These are phyloP conservation scores for Chrysoporthe austroafricana DNA, from an alignment of 2,329 filamentous ascomycete genomes.

Conservation along the genomic window DNA sequence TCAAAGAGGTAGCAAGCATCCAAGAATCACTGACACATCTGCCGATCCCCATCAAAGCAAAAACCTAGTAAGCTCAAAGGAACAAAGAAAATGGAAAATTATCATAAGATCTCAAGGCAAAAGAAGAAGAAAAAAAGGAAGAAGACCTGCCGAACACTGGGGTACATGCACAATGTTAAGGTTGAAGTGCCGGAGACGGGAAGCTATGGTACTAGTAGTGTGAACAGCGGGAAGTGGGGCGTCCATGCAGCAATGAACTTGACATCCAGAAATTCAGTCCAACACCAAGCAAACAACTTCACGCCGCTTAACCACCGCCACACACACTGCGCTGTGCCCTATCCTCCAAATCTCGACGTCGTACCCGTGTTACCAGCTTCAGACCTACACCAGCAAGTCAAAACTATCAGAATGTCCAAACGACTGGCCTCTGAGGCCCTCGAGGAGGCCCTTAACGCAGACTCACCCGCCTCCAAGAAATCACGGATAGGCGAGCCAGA, in stretches of 20 bases:
- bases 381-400: conserved; percentile 37
- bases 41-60: too few species aligned
- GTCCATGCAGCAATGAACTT: conserved; percentile 17
- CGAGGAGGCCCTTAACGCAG: conserved; percentile 57
- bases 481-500: conserved; percentile 53
- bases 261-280: conserved; percentile 4
- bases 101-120: neutral
- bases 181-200: neutral
- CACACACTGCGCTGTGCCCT: neutral
- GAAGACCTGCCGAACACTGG: too few species aligned
- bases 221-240: conserved; percentile 18
- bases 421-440: conserved; percentile 64
- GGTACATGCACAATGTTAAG: too few species aligned
- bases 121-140: neutral
- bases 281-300: neutral
- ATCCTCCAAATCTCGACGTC: neutral
- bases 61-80: neutral
- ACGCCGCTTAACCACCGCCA: neutral
- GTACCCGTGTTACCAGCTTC: too few species aligned
- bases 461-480: conserved; percentile 63
- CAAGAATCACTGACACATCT: too few species aligned
- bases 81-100: too few species aligned
- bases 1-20: too few species aligned
- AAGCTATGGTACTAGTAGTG: conserved; percentile 27
- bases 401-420: conserved; percentile 38